Evolutionary conservation across 1,284 basidiomycete genomes (phyloP), one percentile per base, ranked within the genome.

Genomic region (Boletus sp.): DNA sequence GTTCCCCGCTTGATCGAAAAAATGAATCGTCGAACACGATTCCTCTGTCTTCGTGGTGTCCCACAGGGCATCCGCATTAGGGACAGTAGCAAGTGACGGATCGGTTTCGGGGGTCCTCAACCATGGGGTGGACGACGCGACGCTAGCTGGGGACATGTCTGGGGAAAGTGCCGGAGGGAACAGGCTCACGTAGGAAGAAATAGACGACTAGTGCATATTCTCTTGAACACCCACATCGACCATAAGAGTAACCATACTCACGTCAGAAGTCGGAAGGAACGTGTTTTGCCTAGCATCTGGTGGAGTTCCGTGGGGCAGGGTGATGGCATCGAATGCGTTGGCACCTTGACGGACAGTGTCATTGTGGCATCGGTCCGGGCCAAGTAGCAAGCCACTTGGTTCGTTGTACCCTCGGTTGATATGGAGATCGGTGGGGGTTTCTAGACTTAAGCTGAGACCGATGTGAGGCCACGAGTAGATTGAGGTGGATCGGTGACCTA

Each of bases 121-220:
- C 53, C 64, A 71, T 0, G 68, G 59, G 4, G 59, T 57, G 6
- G 70, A 73, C 13, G 67, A 72, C 18, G 56, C 60, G 37, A 58
- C 45, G 9, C 70, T 72, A 2, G 35, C 50, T 0, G 69, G 73
- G 1, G 69, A 71, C 3, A 51, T 49, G n/a, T 74, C 69, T 0
- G 70, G 68, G 16, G 73, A 74, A 18, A 70, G 58, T 0, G 46
- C 57, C 0, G 68, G 68, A 20, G 57, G 70, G 16, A 55, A 47
- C 9, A 59, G 18, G 20, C 18, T 36, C 6, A 51, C 7, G 9
- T 50, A 53, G 2, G 56, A 47, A 11, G 52, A 37, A 22, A 36
- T 29, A 20, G 56, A 45, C 6, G n/a, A 20, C 65, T 67, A 37
- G 45, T 39, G 16, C 36, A 36, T 29, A 12, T 24, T 52, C 8